Conservation (phyloP, 108 stramenopile genomes). For the Skeletonema grethae region DNA sequence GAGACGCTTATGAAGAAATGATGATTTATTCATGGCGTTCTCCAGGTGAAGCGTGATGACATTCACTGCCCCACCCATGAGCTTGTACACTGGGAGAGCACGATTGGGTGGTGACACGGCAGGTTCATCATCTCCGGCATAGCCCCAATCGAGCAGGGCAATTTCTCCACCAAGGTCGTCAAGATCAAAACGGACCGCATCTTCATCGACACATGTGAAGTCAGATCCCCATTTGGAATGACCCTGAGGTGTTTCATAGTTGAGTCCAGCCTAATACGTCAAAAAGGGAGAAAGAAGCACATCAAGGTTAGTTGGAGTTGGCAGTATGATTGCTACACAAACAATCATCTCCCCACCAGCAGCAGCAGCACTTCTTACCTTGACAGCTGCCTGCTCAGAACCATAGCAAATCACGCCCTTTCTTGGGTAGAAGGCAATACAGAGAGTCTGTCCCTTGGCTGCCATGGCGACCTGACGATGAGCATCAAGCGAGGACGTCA, state of each 20-base stretch:
- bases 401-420: constrained; percentile 72
- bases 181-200: constrained; percentile 64
- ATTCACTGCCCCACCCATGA: constrained; percentile 60
- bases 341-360: background rate
- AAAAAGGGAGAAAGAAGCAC: background rate
- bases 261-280: constrained; percentile 52
- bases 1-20: constrained; percentile 52
- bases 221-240: constrained; percentile 16
- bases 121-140: constrained; percentile 14
- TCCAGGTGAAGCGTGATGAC: constrained; percentile 48
- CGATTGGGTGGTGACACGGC: constrained; percentile 57
- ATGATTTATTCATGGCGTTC: constrained; percentile 33
- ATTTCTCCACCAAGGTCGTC: constrained; percentile 74
- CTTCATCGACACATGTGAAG: constrained; percentile 35
- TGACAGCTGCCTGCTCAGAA: constrained; percentile 75
- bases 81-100: constrained; percentile 26
- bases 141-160: constrained; percentile 60
- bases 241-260: constrained; percentile 32
- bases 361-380: constrained; percentile 5
- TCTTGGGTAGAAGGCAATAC: constrained; percentile 64
- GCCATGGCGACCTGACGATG: constrained; percentile 68
- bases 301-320: background rate
- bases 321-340: background rate
- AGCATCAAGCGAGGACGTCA: constrained; percentile 66
- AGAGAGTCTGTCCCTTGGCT: constrained; percentile 71